Evolutionary conservation across 257 asterid species (phyloP).

Genomic region (Misopates orontium): DNA sequence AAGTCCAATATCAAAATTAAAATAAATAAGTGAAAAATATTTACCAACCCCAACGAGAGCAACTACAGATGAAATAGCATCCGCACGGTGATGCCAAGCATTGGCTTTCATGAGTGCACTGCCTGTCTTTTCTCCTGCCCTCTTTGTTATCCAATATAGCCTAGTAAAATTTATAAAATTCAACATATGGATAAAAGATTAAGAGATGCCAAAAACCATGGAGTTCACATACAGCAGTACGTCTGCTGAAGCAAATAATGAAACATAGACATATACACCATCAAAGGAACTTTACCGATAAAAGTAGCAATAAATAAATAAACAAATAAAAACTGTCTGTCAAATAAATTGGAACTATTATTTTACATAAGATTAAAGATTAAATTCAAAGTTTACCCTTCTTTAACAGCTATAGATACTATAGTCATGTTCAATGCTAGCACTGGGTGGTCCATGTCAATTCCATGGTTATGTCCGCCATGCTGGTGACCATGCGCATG

Average conservation of each 20-base stretch:
- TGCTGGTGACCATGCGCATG: slow-evolving; percentile 48
- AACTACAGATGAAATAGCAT: slow-evolving; percentile 90
- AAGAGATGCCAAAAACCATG: neutral
- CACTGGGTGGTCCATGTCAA: slow-evolving; percentile 89
- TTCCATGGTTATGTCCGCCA: slow-evolving; percentile 73
- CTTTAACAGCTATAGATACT: slow-evolving; percentile 82
- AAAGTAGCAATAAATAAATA: neutral
- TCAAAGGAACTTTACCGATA: neutral
- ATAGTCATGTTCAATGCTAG: slow-evolving; percentile 82
- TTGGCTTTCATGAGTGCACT: slow-evolving; percentile 98
- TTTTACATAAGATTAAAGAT: too few species aligned
- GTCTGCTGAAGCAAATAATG: slow-evolving; percentile 2
- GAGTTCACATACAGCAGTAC: neutral
- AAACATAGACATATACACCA: slow-evolving; percentile 11
- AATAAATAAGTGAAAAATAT: slow-evolving; percentile 33
- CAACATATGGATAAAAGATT: slow-evolving; percentile 12
- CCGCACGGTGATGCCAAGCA: slow-evolving; percentile 99
- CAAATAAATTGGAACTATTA: too few species aligned
- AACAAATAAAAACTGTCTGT: neutral
- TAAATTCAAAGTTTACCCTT: slow-evolving; percentile 85
- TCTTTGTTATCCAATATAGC: slow-evolving; percentile 82
- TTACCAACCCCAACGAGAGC: slow-evolving; percentile 99
- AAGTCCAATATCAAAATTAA: neutral
- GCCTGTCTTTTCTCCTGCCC: slow-evolving; percentile 86
- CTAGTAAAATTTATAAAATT: slow-evolving; percentile 33